phyloP scores from a whole-genome alignment of 2,329 filamentous ascomycete species.

The Epichloe amarillans region DNA sequence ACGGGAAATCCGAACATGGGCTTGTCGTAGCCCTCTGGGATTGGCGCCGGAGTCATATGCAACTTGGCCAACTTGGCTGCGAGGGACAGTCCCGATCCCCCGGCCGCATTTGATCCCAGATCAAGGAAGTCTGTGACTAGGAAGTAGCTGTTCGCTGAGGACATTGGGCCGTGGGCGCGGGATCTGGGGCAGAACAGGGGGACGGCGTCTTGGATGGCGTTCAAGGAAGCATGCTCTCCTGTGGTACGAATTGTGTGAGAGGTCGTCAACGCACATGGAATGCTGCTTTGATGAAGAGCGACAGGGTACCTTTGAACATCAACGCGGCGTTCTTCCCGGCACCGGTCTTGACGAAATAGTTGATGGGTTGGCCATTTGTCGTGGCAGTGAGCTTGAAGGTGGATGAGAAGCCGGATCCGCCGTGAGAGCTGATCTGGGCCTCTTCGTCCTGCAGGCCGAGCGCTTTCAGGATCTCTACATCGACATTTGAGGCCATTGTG shows the following conservation, averaged over 20 bases:
- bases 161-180: slow-evolving; percentile 54
- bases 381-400: slow-evolving; percentile 44
- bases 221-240: slow-evolving; percentile 76
- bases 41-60: slow-evolving; percentile 62
- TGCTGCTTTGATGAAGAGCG: neutral
- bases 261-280: neutral
- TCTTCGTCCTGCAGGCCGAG: slow-evolving; percentile 42
- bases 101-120: slow-evolving; percentile 31
- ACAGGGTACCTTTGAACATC: slow-evolving; percentile 53
- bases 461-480: slow-evolving; percentile 47
- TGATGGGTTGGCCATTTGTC: slow-evolving; percentile 33
- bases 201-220: slow-evolving; percentile 60
- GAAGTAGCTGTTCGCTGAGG: slow-evolving; percentile 37
- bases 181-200: slow-evolving; percentile 67
- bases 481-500: slow-evolving; percentile 22
- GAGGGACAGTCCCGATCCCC: slow-evolving; percentile 42
- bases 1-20: slow-evolving; percentile 74
- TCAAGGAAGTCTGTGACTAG: slow-evolving; percentile 72
- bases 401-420: slow-evolving; percentile 54
- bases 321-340: slow-evolving; percentile 41
- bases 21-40: slow-evolving; percentile 40
- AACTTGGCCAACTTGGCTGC: slow-evolving; percentile 66
- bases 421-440: slow-evolving; percentile 45
- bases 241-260: neutral
- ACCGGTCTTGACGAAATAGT: slow-evolving; percentile 64